phyloP scores from a whole-genome alignment of 768 basidiomycete genomes.

The Postia placenta region DNA sequence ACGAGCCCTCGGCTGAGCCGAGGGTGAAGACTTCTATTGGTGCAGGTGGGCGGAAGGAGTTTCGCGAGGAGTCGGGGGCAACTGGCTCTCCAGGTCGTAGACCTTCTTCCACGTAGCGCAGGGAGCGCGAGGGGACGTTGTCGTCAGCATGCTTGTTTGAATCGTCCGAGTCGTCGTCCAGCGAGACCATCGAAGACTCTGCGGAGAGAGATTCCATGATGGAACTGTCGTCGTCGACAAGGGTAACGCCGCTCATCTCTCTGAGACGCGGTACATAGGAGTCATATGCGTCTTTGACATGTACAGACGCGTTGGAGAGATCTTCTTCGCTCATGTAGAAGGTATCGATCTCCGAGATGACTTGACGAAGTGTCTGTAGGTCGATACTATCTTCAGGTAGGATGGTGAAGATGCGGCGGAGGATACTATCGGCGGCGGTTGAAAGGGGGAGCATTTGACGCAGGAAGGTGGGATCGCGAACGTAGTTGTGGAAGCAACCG shows the following conservation, averaged over 20 bases:
- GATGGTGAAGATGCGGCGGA: conserved; percentile 42
- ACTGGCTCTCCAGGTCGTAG: no score
- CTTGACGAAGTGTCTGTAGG: conserved; percentile 15
- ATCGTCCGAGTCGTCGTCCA: not conserved
- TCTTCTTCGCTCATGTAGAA: conserved; percentile 21
- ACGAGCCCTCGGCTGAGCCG: not conserved
- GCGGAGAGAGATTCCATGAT: not conserved
- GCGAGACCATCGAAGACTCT: not conserved
- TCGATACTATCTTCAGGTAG: conserved; percentile 14
- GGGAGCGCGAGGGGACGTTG: not conserved
- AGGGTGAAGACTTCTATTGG: not conserved
- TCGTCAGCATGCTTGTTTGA: not conserved
- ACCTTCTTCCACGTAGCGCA: not conserved
- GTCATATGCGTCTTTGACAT: not conserved
- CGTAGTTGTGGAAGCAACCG: conserved; percentile 59
- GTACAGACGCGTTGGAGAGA: not conserved
- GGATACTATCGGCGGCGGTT: conserved; percentile 50
- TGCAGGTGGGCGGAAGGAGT: no score
- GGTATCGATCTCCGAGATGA: conserved; percentile 17
- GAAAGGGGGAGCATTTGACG: conserved; percentile 71
- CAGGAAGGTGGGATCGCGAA: conserved; percentile 59
- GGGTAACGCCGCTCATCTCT: no score
- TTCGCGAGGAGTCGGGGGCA: no score
- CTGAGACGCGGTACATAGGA: no score
- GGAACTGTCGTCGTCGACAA: not conserved